phyloP scores from a whole-genome alignment of 306 rosid genomes.

The Macrotyloma uniflorum region DNA sequence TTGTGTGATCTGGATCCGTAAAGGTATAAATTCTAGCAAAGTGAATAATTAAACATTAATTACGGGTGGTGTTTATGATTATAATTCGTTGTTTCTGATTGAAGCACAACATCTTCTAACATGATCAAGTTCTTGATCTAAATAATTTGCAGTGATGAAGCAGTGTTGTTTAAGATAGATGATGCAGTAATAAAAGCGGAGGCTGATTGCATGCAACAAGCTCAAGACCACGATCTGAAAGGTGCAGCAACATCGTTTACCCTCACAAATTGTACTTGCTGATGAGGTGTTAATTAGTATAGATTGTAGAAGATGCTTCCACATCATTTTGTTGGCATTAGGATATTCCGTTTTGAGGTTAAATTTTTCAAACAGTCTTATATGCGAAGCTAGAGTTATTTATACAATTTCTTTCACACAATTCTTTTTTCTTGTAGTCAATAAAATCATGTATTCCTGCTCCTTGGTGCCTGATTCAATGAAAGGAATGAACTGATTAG shows the following conservation, averaged over 20 bases:
- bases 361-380: constrained; percentile 18
- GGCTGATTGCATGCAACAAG: constrained; percentile 47
- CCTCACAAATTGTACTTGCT: constrained; percentile 61
- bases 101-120: constrained; percentile 1
- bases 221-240: constrained; percentile 68
- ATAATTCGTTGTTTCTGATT: neutral
- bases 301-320: constrained; percentile 33
- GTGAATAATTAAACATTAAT: neutral
- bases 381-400: constrained; percentile 21
- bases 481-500: constrained; percentile 6
- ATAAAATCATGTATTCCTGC: neutral
- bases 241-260: constrained; percentile 72
- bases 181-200: constrained; percentile 51
- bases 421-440: neutral
- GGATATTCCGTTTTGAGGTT: constrained; percentile 29
- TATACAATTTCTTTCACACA: constrained; percentile 25
- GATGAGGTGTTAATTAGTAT: constrained; percentile 38
- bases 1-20: neutral
- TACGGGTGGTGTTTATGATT: neutral
- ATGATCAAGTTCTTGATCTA: neutral
- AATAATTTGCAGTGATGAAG: constrained; percentile 58
- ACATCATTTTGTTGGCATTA: constrained; percentile 35
- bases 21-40: neutral
- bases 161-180: constrained; percentile 53
- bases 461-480: constrained; percentile 2